phyloP scores from a whole-genome alignment of 768 basidiomycete genomes.

The Termitomyces sp. region DNA sequence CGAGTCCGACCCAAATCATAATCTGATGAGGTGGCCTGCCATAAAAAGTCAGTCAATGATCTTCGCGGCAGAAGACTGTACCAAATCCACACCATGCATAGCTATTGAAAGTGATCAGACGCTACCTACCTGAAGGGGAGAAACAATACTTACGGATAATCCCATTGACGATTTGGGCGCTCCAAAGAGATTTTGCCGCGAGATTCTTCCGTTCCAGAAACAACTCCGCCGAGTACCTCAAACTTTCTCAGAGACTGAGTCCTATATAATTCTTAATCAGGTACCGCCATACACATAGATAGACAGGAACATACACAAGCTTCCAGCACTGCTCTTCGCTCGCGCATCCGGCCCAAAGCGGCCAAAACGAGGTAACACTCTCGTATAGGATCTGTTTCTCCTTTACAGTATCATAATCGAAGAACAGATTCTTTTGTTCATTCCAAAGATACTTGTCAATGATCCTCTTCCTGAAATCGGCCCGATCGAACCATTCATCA shows the following conservation, averaged over 20 bases:
- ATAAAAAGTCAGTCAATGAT: constrained; percentile 9
- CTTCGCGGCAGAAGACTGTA: not conserved
- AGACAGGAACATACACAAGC: constrained; percentile 65
- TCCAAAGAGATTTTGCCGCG: constrained; percentile 94
- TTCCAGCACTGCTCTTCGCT: constrained; percentile 93
- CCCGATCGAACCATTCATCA: constrained; percentile 91
- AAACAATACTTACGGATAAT: constrained; percentile 71
- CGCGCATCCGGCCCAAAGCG: constrained; percentile 96
- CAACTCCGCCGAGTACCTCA: constrained; percentile 91
- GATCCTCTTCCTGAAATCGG: constrained; percentile 72
- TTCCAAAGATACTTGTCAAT: constrained; percentile 98
- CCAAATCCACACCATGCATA: constrained; percentile 53
- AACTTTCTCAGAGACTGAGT: constrained; percentile 89
- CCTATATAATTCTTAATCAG: constrained; percentile 42
- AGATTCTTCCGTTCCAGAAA: constrained; percentile 95
- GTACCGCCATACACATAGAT: not conserved
- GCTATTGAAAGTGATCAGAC: constrained; percentile 25
- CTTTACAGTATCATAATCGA: constrained; percentile 92
- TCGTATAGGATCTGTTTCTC: constrained; percentile 93
- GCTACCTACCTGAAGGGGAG: constrained; percentile 8
- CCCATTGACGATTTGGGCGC: constrained; percentile 98
- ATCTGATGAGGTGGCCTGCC: constrained; percentile 94
- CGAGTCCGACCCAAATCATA: constrained; percentile 96
- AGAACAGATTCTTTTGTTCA: constrained; percentile 89
- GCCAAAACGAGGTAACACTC: constrained; percentile 95